phyloP scores from a whole-genome alignment of 176 grass and related monocot species.

The Eleusine indica region DNA sequence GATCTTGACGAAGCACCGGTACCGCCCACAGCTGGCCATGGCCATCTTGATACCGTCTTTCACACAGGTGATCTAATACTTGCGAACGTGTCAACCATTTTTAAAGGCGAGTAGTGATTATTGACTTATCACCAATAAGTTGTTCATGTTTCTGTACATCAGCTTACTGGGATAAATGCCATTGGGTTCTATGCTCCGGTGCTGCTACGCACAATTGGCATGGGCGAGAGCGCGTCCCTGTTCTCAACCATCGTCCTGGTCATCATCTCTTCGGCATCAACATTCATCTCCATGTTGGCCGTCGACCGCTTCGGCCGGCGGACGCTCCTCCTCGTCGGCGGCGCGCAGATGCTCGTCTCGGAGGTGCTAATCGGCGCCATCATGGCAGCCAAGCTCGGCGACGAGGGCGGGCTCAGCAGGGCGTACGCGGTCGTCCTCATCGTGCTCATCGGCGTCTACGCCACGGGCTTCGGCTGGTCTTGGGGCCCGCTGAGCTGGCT shows the following conservation, averaged over 20 bases:
- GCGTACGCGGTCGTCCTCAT: conserved; percentile 26
- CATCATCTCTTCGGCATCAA: background rate
- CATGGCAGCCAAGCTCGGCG: conserved; percentile 39
- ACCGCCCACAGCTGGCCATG: conserved; percentile 52
- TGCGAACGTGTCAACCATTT: background rate
- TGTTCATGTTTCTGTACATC: background rate
- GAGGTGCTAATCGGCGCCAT: conserved; percentile 39
- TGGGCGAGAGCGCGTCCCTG: conserved; percentile 57
- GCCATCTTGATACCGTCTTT: conserved; percentile 48
- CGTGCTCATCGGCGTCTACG: conserved; percentile 49
- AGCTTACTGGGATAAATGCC: conserved; percentile 48
- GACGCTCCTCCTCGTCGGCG: conserved; percentile 33
- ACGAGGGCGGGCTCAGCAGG: conserved; percentile 27
- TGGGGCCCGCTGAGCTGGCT: conserved; percentile 63
- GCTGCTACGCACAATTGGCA: conserved; percentile 48
- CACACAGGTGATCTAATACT: conserved; percentile 30
- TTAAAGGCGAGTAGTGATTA: background rate
- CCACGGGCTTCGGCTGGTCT: conserved; percentile 44
- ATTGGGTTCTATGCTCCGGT: conserved; percentile 59
- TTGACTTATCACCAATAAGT: background rate
- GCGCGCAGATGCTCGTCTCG: conserved; percentile 44
- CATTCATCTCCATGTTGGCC: conserved; percentile 31
- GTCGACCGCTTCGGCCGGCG: conserved; percentile 48
- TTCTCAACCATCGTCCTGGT: conserved; percentile 36
- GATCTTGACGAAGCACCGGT: conserved; percentile 29